Evolutionary conservation across 345 rosid genomes (phyloP).

Genomic region (Lenwebbia sp.): DNA sequence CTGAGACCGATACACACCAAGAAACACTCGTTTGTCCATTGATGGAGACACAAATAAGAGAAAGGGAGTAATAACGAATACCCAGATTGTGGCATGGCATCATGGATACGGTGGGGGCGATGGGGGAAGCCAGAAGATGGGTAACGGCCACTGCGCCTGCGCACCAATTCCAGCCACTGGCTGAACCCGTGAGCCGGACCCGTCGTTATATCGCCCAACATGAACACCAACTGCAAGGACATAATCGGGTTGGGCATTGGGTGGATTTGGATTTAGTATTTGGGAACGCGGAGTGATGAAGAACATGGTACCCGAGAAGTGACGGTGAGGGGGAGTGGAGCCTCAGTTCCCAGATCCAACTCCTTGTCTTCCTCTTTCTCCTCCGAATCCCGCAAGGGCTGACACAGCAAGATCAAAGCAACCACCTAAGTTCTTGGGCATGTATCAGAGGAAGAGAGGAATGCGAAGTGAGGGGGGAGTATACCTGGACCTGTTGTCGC

Average conservation of each 20-base stretch:
- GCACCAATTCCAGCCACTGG: constrained; percentile 98
- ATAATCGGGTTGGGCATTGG: not conserved
- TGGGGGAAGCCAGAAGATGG: constrained; percentile 86
- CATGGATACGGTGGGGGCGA: constrained; percentile 38
- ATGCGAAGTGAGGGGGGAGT: not conserved
- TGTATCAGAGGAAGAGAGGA: not conserved
- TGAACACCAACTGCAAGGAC: constrained; percentile 64
- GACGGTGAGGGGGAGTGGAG: constrained; percentile 76
- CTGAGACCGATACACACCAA: not conserved
- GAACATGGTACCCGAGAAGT: constrained; percentile 77
- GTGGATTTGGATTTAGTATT: not conserved
- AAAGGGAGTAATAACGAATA: not conserved
- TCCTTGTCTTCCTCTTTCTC: constrained; percentile 2
- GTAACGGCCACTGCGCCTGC: constrained; percentile 72
- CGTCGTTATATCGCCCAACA: constrained; percentile 95
- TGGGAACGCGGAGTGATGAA: not conserved
- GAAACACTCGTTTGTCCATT: not conserved
- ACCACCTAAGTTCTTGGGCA: not conserved
- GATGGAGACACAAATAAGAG: not conserved
- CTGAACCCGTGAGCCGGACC: constrained; percentile 76
- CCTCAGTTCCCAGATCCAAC: constrained; percentile 26
- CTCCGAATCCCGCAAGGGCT: not conserved
- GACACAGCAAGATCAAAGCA: not conserved
- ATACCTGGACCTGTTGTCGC: not conserved
- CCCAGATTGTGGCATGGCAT: constrained; percentile 1